These are phyloP conservation scores for Jacaranda mimosifolia DNA, from an alignment of 257 asterid genomes.

Conservation along the genomic window DNA sequence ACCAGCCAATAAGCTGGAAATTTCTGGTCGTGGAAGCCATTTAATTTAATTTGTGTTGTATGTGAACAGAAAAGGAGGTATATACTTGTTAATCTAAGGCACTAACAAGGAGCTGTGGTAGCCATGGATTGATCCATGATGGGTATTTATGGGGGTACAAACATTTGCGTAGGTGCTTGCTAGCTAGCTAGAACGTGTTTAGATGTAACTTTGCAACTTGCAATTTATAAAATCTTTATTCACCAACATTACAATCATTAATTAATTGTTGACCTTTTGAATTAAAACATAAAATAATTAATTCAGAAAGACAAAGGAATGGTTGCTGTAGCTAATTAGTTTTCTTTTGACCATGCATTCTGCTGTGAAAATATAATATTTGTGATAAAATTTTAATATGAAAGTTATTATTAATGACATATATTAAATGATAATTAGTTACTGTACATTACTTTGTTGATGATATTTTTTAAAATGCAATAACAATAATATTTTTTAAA, in stretches of 20 bases:
- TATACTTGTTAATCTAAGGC: too few species aligned
- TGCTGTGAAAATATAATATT: too few species aligned
- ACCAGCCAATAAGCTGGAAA: conserved; percentile 2
- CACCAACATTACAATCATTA: neutral
- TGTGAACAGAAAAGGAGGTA: neutral
- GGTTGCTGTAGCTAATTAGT: too few species aligned
- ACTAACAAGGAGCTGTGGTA: neutral
- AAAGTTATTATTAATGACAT: too few species aligned
- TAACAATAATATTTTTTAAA: too few species aligned
- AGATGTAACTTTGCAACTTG: conserved; percentile 35
- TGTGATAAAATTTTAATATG: too few species aligned
- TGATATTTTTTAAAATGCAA: too few species aligned
- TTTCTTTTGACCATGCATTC: too few species aligned
- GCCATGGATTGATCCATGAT: neutral
- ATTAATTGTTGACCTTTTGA: neutral
- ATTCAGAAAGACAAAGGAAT: too few species aligned
- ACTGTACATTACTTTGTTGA: too few species aligned
- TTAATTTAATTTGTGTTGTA: neutral
- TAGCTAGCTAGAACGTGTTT: conserved; percentile 30
- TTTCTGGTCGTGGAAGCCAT: conserved; percentile 22
- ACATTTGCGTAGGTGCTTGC: neutral
- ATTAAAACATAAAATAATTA: too few species aligned
- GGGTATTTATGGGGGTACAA: conserved; percentile 19
- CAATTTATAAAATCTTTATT: neutral
- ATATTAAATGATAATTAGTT: too few species aligned